phyloP scores from a whole-genome alignment of 768 basidiomycete species.

The Panaeolus papilionaceus region DNA sequence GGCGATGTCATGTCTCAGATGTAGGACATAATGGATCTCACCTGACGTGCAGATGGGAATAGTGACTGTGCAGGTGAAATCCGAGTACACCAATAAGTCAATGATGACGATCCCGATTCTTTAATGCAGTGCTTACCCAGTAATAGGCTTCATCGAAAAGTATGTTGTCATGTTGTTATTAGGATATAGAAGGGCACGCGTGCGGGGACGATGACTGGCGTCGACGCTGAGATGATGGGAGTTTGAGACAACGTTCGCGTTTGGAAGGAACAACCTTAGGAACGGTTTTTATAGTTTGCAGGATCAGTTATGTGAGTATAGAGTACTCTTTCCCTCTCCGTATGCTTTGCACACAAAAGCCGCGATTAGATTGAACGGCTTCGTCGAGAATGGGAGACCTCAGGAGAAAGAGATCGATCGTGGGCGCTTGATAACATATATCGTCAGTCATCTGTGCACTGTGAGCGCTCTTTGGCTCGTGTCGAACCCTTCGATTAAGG shows the following conservation, averaged over 20 bases:
- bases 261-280: background rate
- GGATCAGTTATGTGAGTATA: background rate
- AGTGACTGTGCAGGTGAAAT: constrained; percentile 4
- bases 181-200: background rate
- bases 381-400: background rate
- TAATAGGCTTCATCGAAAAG: background rate
- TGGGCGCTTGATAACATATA: background rate
- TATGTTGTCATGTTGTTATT: background rate
- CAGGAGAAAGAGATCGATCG: background rate
- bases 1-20: background rate
- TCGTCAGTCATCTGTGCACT: background rate
- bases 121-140: background rate
- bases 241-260: background rate
- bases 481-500: background rate
- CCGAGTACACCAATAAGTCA: constrained; percentile 4
- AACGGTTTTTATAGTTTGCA: constrained; percentile 2
- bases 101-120: background rate
- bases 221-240: background rate
- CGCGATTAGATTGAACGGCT: background rate
- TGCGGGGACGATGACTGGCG: background rate
- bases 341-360: background rate
- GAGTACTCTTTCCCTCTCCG: background rate
- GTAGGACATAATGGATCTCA: background rate
- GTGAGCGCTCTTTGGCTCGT: background rate
- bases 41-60: background rate